Evolutionary conservation across 352 stramenopile species (phyloP).

Genomic region (Thalassiosira sp.): DNA sequence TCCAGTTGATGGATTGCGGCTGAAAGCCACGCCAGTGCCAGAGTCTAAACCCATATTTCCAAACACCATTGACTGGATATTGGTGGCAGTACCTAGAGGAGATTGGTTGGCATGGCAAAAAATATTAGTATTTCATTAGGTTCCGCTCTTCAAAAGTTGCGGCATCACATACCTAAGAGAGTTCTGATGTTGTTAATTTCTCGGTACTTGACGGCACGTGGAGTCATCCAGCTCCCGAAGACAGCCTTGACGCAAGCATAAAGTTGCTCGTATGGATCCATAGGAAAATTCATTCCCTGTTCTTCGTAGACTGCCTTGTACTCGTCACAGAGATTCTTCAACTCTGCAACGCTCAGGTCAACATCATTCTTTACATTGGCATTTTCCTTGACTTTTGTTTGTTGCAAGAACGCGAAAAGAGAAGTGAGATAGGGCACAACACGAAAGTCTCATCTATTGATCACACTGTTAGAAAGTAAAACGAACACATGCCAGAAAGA

Average conservation of each 20-base stretch:
- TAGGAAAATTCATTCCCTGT: constrained; percentile 60
- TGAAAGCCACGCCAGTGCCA: constrained; percentile 80
- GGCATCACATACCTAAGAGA: too few relatives aligned
- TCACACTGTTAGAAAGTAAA: too few relatives aligned
- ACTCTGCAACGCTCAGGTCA: constrained; percentile 64
- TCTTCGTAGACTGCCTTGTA: constrained; percentile 77
- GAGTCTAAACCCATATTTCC: constrained; percentile 76
- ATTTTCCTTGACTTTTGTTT: constrained; percentile 71
- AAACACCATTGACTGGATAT: constrained; percentile 83
- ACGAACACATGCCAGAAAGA: too few relatives aligned
- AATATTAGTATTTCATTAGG: too few relatives aligned
- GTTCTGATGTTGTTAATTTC: constrained; percentile 82
- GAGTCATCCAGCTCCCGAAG: constrained; percentile 83
- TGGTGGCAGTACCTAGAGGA: constrained; percentile 84
- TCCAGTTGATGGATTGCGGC: constrained; percentile 79
- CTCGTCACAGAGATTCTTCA: constrained; percentile 66
- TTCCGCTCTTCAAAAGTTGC: too few relatives aligned
- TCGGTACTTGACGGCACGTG: constrained; percentile 82
- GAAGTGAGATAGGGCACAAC: too few relatives aligned
- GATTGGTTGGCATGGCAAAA: too few relatives aligned
- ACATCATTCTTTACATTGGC: constrained; percentile 62
- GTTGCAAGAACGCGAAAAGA: too few relatives aligned
- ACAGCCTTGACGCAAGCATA: constrained; percentile 75
- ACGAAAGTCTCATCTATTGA: too few relatives aligned
- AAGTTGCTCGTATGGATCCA: constrained; percentile 78